A percentile compares a stretch with the other conserved stretches of the same genome.
Evolutionary conservation across 768 basidiomycete genomes (phyloP).

Genomic region (Naematelia encephala): DNA sequence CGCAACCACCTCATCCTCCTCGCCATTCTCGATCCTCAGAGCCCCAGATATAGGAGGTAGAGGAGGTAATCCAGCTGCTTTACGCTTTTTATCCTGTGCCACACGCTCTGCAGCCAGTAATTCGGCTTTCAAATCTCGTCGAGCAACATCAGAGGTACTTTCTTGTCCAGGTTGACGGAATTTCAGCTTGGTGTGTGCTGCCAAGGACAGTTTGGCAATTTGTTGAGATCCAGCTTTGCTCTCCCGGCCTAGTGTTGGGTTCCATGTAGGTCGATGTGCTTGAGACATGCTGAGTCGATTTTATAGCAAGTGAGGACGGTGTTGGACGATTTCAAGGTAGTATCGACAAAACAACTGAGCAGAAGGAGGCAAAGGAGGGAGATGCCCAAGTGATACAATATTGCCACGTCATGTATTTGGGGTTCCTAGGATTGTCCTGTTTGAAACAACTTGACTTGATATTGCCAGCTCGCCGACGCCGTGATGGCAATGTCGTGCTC

Average conservation of each 20-base stretch:
- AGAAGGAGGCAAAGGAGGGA: background rate
- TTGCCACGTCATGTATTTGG: background rate
- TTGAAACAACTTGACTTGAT: too few species aligned
- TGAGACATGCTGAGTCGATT: constrained; percentile 41
- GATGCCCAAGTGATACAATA: background rate
- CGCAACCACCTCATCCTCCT: constrained; percentile 64
- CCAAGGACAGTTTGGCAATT: constrained; percentile 89
- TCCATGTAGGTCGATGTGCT: constrained; percentile 62
- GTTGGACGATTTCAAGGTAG: background rate
- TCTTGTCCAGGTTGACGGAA: constrained; percentile 96
- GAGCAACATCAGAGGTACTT: constrained; percentile 68
- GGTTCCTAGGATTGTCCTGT: too few species aligned
- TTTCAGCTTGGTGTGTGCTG: constrained; percentile 94
- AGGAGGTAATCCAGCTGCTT: constrained; percentile 68
- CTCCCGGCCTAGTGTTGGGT: constrained; percentile 89
- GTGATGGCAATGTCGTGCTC: too few species aligned
- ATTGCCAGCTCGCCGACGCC: too few species aligned
- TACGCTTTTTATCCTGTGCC: constrained; percentile 83
- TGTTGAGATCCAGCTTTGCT: constrained; percentile 88
- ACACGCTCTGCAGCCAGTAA: constrained; percentile 81
- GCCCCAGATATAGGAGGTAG: constrained; percentile 48
- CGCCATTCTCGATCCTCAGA: constrained; percentile 54
- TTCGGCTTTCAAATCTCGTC: constrained; percentile 76
- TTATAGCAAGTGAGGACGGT: background rate
- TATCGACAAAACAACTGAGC: background rate